Evolutionary conservation across 805 yeast species (phyloP), one percentile per base, ranked within the genome.

Genomic region (Metschnikowia hibisci): DNA sequence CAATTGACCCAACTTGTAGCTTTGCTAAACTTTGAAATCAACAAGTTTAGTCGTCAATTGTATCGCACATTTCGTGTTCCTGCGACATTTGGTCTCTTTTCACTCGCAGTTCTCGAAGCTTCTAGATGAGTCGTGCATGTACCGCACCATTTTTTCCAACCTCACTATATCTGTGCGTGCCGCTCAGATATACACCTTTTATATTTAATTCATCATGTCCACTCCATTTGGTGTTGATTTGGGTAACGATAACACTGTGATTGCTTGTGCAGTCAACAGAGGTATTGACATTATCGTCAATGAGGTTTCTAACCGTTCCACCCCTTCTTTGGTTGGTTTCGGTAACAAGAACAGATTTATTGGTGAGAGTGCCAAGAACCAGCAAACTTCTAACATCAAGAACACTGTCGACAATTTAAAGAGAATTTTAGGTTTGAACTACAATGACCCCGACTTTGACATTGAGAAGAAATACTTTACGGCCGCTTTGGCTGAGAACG

Each of bases 261-360:
- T 91, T 64, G 98, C 95, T 33, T 71, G 95, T 64, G 99, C 99
- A 51, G 85, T 91, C 68, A 93, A 91, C 81, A 84, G 98, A 76
- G 98, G 98, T 64, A 93, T 93, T 64, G 99, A 93, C 69, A 84
- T 93, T 60, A 87, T 93, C 60, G 98, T 93, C 73, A 93, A 93
- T 67, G 99, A 93, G 73, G 98, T 93, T 38, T 90, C 98, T 45
- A 93, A 93, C 84, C 85, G 99, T 71, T 69, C 95, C 55, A 93
- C 99, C 27, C 99, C 99, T 53, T 63, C 80, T 6, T 67, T 87
- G 54, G 93, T 93, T 56, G 98, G 96, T 27, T 93, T 93, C 58
- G 97, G 97, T 56, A 64, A 62, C 53, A 87, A 86, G 72, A 83
- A 80, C 78, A 83, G 99, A 74, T 82, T 80, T 63, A 81, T 93